These are phyloP conservation scores for Auxenochlorella pyrenoidosa DNA, from an alignment of 139 green algal species.

Conservation along the genomic window DNA sequence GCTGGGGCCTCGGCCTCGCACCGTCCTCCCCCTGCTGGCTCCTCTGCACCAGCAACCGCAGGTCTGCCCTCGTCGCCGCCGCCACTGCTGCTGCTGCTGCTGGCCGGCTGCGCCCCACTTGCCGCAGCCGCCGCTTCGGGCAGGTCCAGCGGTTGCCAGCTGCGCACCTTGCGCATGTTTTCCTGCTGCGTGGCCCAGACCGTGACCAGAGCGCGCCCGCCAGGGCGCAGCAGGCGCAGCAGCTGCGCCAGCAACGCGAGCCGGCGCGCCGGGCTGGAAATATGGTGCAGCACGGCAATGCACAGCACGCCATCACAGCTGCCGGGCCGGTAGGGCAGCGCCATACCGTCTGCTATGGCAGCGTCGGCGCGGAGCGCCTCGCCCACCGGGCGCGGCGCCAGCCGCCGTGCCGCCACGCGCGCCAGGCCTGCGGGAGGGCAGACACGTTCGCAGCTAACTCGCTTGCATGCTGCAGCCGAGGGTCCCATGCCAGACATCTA, in stretches of 20 bases:
- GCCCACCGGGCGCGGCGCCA: constrained; percentile 24
- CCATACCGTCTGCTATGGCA: constrained; percentile 83
- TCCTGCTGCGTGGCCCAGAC: constrained; percentile 97
- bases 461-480: no score
- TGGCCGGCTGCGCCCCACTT: no score
- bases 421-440: constrained; percentile 59
- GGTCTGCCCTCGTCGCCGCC: constrained; percentile 23
- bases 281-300: constrained; percentile 98
- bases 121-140: not conserved
- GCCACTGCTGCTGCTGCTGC: constrained; percentile 7
- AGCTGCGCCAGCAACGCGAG: constrained; percentile 81
- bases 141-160: constrained; percentile 77
- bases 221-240: constrained; percentile 71
- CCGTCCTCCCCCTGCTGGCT: not conserved
- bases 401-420: constrained; percentile 52
- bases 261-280: constrained; percentile 75
- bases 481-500: no score
- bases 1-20: not conserved
- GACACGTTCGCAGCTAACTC: constrained; percentile 19
- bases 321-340: constrained; percentile 74
- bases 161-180: constrained; percentile 86
- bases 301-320: constrained; percentile 91
- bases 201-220: constrained; percentile 79
- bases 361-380: constrained; percentile 73
- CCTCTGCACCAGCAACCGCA: no score